These are phyloP conservation scores for Nitzschia inconspicua DNA, from an alignment of 108 stramenopile species.

Conservation along the genomic window DNA sequence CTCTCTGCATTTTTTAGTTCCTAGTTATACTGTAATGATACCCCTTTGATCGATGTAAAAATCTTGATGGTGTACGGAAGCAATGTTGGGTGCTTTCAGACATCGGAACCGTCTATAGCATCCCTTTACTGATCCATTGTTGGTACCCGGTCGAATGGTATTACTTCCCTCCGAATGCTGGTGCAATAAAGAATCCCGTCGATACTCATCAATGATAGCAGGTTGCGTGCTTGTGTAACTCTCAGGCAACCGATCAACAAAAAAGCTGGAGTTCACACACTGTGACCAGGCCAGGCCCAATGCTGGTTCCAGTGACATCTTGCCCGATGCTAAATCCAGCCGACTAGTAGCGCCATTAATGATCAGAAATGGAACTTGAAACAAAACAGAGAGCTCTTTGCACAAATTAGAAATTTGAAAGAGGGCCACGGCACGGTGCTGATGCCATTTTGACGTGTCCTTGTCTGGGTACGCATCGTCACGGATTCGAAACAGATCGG, in stretches of 20 bases:
- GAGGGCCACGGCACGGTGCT: constrained; percentile 31
- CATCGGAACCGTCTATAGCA: constrained; percentile 4
- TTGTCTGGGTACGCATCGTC: constrained; percentile 9
- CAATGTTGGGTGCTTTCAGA: constrained; percentile 18
- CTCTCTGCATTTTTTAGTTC: not conserved
- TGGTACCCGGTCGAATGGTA: not conserved
- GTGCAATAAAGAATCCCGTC: not conserved
- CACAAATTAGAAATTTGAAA: constrained; percentile 43
- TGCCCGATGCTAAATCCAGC: not conserved
- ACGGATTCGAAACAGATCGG: constrained; percentile 51
- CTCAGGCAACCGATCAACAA: constrained; percentile 4
- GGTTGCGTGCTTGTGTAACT: not conserved
- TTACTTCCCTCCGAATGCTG: not conserved
- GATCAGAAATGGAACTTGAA: constrained; percentile 52
- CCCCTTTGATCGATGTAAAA: constrained; percentile 32
- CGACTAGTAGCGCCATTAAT: constrained; percentile 61
- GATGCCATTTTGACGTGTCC: not conserved
- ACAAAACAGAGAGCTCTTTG: constrained; percentile 37
- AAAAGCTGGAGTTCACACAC: constrained; percentile 58
- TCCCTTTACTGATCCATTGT: not conserved
- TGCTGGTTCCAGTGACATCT: constrained; percentile 33
- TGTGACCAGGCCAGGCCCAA: constrained; percentile 71
- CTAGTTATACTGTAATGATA: not conserved
- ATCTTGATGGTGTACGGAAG: not conserved
- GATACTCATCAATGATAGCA: not conserved